Percentiles rank a stretch among this genome's conserved stretches.
These are phyloP conservation scores for Lactifluus rugatus DNA, from an alignment of 768 basidiomycete species.

Conservation along the genomic window DNA sequence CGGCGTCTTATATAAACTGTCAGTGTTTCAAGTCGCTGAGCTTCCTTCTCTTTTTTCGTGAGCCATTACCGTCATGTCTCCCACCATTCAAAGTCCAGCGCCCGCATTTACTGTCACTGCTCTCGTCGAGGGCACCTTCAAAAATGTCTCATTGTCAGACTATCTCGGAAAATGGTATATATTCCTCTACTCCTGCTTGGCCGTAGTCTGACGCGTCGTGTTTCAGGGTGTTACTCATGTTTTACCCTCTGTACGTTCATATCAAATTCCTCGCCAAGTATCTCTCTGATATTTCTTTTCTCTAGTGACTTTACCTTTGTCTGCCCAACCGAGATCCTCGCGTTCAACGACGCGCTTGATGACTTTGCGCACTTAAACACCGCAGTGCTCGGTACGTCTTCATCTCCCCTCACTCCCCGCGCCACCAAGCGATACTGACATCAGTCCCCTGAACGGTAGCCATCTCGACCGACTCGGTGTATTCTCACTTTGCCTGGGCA, in stretches of 20 bases:
- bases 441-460: constrained; percentile 27
- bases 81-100: constrained; percentile 67
- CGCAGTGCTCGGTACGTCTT: constrained; percentile 56
- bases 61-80: constrained; percentile 31
- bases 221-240: constrained; percentile 80
- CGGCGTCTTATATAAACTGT: not conserved
- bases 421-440: not conserved
- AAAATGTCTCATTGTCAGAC: constrained; percentile 62
- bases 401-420: not conserved
- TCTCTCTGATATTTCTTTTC: not conserved
- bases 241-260: constrained; percentile 80
- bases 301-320: constrained; percentile 78
- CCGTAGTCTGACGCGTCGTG: not conserved
- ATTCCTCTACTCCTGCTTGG: not conserved
- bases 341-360: constrained; percentile 81
- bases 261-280: not conserved
- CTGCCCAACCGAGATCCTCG: constrained; percentile 93
- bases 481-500: constrained; percentile 82
- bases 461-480: constrained; percentile 86
- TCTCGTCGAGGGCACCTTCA: constrained; percentile 69
- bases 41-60: constrained; percentile 20
- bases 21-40: not conserved
- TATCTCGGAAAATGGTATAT: constrained; percentile 76
- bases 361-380: constrained; percentile 67
- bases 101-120: constrained; percentile 69